Percentiles rank a stretch among this genome's conserved stretches.
Conservation (phyloP, 208 protist species). For the Wallacemonas sp. region DNA sequence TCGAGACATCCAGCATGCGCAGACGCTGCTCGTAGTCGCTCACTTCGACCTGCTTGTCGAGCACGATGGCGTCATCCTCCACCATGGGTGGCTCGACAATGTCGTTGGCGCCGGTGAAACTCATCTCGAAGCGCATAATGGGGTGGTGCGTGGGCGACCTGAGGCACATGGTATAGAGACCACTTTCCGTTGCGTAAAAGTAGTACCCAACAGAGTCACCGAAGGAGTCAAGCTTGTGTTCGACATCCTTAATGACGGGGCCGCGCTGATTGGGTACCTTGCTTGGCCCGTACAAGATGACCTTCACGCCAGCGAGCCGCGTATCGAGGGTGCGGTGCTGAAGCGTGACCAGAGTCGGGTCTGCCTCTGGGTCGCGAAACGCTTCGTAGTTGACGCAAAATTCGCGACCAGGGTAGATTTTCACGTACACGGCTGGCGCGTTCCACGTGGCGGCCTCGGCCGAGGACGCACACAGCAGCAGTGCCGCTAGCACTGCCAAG, state of each 20-base stretch:
- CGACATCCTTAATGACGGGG: slow-evolving; percentile 20
- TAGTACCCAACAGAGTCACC: slow-evolving; percentile 48
- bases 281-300: slow-evolving; percentile 50
- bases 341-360: slow-evolving; percentile 55
- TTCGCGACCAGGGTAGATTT: slow-evolving; percentile 66
- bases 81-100: slow-evolving; percentile 44
- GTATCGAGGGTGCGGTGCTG: slow-evolving; percentile 61
- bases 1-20: slow-evolving; percentile 58
- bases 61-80: slow-evolving; percentile 46
- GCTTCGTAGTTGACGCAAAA: slow-evolving; percentile 69
- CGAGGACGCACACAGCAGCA: slow-evolving; percentile 6
- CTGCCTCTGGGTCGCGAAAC: slow-evolving; percentile 56
- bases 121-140: slow-evolving; percentile 61
- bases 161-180: slow-evolving; percentile 72
- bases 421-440: slow-evolving; percentile 45
- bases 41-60: slow-evolving; percentile 69
- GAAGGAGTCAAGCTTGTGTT: slow-evolving; percentile 41
- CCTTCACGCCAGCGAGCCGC: slow-evolving; percentile 49
- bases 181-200: slow-evolving; percentile 63
- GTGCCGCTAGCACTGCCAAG: slow-evolving; percentile 16
- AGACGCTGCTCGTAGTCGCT: slow-evolving; percentile 58
- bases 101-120: slow-evolving; percentile 64
- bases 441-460: slow-evolving; percentile 3
- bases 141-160: slow-evolving; percentile 52
- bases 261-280: slow-evolving; percentile 29